Conservation (phyloP, 2,329 filamentous ascomycete genomes). For the Teratosphaeria viscida region DNA sequence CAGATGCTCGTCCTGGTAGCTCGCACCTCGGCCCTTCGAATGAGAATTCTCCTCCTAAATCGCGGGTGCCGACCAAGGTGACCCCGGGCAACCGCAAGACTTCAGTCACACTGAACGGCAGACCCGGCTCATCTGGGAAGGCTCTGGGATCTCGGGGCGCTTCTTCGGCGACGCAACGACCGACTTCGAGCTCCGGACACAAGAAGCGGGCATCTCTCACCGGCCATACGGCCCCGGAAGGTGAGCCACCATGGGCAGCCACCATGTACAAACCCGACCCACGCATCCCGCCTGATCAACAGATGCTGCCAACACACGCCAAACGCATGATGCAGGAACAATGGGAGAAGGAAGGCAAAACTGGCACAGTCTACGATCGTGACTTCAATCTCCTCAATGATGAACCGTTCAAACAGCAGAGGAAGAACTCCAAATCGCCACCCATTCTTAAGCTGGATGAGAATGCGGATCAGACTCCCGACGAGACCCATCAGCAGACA, state of each 20-base stretch:
- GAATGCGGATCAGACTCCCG: constrained; percentile 1
- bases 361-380: constrained; percentile 74
- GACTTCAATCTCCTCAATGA: constrained; percentile 73
- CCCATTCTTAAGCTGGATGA: constrained; percentile 1
- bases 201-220: constrained; percentile 44
- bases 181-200: constrained; percentile 11
- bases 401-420: constrained; percentile 38
- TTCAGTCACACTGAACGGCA: constrained; percentile 4
- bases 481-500: background rate
- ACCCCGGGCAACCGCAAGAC: constrained; percentile 22
- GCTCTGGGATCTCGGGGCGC: background rate
- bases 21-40: constrained; percentile 13
- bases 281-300: constrained; percentile 84
- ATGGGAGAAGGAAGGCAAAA: constrained; percentile 59
- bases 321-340: constrained; percentile 85
- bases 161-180: background rate
- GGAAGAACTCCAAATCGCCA: constrained; percentile 28
- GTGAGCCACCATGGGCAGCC: constrained; percentile 90
- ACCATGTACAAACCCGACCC: constrained; percentile 95
- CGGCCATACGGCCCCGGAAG: constrained; percentile 63
- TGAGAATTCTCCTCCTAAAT: constrained; percentile 28
- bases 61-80: constrained; percentile 29
- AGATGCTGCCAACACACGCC: constrained; percentile 88
- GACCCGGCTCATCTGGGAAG: constrained; percentile 12
- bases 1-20: constrained; percentile 30